Base-by-base conservation (phyloP, 2,329 filamentous ascomycete species). In the Scleromitrula shiraiana region DNA sequence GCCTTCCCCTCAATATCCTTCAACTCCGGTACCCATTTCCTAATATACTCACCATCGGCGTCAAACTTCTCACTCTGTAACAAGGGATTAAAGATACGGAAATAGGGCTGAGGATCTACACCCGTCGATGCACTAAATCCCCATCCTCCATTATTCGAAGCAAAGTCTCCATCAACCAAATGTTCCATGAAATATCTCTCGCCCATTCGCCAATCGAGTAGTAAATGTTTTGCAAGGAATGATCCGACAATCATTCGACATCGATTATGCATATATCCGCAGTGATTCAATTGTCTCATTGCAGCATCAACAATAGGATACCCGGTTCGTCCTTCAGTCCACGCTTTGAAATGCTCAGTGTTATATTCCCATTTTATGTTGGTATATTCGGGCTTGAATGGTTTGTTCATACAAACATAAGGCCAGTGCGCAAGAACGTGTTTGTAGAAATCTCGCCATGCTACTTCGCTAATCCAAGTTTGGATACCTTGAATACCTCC, bases 21-120 rank as follows among this genome's bases (percentile, higher is more conserved):
- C 51, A 95, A 68, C 67, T 95, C 89, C 0, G 82, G 82, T 7
- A 95, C 72, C 88, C 88, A 95, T 50, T 78, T 79, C 30, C 85
- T 75, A 48, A 95, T 94, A 63, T 91, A 95, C 14, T 80, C 78
- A 0, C 88, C 90, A 0, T 83, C 71, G 0, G 76, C 70, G 62
- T 95, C 89, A 58, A 94, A 95, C 66, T 85, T 90, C 71, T 93
- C 86, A 57, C 84, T 88, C 69, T 95, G 89, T 15, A 87, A 68
- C 37, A 88, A 64, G 0, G 89, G 89, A 59, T 94, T 95, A 67
- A 95, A 95, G 43, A 95, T 85, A 6, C 88, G 76, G 54, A 95
- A 95, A 63, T 94, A 95, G 0, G 89, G 88, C 65, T 95, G 86
- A 1, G 88, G 85, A 64, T 94, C 88, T 6, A 89, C 85, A 1